A percentile compares a stretch with the other conserved stretches of the same genome.
phyloP scores from a whole-genome alignment of 2,329 filamentous ascomycete species.

The Alternaria brassicae region DNA sequence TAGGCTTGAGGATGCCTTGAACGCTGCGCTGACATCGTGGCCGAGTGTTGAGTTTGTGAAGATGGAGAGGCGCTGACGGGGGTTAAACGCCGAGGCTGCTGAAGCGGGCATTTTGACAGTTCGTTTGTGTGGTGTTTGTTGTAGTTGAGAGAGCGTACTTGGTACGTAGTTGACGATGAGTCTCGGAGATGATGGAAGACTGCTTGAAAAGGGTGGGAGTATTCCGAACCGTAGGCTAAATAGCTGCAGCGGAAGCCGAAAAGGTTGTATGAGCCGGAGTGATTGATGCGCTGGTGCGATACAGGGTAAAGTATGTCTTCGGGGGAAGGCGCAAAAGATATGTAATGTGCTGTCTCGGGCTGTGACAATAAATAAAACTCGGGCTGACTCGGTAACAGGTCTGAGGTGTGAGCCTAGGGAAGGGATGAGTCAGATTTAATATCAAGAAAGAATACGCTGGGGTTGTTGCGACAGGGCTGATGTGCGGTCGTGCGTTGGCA shows the following conservation, averaged over 20 bases:
- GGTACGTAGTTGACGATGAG: background rate
- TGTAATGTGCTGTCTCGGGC: conserved; percentile 42
- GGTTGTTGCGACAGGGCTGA: conserved; percentile 36
- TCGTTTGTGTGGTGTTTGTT: conserved; percentile 4
- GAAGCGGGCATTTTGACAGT: conserved; percentile 38
- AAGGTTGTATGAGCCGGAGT: conserved; percentile 3
- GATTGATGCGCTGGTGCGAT: conserved; percentile 29
- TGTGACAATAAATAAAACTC: conserved; percentile 25
- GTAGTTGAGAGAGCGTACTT: conserved; percentile 5
- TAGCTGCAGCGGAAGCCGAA: conserved; percentile 13
- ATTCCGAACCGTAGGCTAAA: conserved; percentile 27
- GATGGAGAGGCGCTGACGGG: conserved; percentile 53
- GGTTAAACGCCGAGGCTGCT: conserved; percentile 35
- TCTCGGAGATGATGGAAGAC: background rate
- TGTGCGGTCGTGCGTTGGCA: conserved; percentile 40
- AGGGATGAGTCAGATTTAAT: conserved; percentile 49
- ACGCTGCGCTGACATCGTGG: conserved; percentile 51
- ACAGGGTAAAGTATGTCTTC: conserved; percentile 11
- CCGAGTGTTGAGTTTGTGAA: conserved; percentile 51
- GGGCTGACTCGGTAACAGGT: conserved; percentile 16
- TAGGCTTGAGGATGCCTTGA: conserved; percentile 46
- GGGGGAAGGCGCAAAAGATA: conserved; percentile 27
- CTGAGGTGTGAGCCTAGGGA: conserved; percentile 26
- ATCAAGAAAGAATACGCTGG: conserved; percentile 21
- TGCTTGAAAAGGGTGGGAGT: conserved; percentile 8